These are phyloP conservation scores for Malbranchea cinnamomea DNA, from an alignment of 2,329 filamentous ascomycete genomes.

Conservation along the genomic window DNA sequence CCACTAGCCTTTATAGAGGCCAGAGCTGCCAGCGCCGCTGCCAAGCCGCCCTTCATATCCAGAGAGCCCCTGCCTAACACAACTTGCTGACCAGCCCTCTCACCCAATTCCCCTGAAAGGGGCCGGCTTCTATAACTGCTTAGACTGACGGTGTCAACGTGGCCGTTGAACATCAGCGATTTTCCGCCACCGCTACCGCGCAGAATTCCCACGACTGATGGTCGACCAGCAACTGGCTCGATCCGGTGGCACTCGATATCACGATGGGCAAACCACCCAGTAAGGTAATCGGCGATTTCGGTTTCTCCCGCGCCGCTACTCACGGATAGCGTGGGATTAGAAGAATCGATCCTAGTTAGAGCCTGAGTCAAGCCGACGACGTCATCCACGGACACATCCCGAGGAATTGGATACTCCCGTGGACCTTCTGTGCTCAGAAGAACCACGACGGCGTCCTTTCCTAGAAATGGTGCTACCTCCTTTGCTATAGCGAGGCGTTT, in stretches of 20 bases:
- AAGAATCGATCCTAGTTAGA: slow-evolving; percentile 36
- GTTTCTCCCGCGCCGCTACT: slow-evolving; percentile 32
- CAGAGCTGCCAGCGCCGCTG: slow-evolving; percentile 31
- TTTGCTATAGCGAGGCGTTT: slow-evolving; percentile 27
- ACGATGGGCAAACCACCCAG: slow-evolving; percentile 37
- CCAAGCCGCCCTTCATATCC: slow-evolving; percentile 40
- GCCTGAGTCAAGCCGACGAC: slow-evolving; percentile 29
- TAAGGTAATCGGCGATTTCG: slow-evolving; percentile 32
- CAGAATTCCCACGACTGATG: slow-evolving; percentile 36
- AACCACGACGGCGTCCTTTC: slow-evolving; percentile 42
- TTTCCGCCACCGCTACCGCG: slow-evolving; percentile 34
- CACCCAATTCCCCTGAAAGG: slow-evolving; percentile 24
- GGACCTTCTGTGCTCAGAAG: slow-evolving; percentile 52
- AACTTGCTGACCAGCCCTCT: neutral
- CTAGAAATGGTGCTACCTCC: slow-evolving; percentile 23
- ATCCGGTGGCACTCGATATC: slow-evolving; percentile 37
- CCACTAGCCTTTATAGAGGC: slow-evolving; percentile 22
- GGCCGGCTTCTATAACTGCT: slow-evolving; percentile 33
- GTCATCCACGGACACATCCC: slow-evolving; percentile 28
- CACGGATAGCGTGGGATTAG: slow-evolving; percentile 31
- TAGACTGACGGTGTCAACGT: slow-evolving; percentile 38
- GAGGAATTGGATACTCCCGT: slow-evolving; percentile 37
- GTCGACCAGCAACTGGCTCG: slow-evolving; percentile 32
- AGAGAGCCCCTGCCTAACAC: slow-evolving; percentile 32
- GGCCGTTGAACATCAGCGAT: slow-evolving; percentile 38